Evolutionary conservation across 106 monocot species (phyloP), one percentile per base, ranked within the genome.

Genomic region (Iris macrosiphon): DNA sequence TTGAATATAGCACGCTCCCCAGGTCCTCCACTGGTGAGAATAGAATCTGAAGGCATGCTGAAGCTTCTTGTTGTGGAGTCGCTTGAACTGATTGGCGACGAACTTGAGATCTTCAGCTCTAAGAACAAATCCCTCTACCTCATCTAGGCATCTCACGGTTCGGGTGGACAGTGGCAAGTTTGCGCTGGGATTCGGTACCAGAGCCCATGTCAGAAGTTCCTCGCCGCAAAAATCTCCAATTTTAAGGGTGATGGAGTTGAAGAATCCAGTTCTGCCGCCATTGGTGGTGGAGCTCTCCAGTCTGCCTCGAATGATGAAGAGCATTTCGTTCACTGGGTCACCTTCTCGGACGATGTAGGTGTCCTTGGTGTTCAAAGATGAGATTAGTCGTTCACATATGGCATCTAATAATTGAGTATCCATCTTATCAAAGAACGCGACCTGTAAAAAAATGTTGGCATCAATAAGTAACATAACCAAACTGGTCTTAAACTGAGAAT

Each of bases 221-320:
- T 92, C 92, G 13, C 92, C 92, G 23, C 92, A 86, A 56, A 92
- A 92, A 52, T 92, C 86, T 0, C 92, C 86, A 4, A 86, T 79
- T 46, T 76, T 17, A 20, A 92, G 92, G 15, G 73, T 83, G 40
- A 86, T 92, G 43, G 76, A 83, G 62, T 87, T 87, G 68, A 79
- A 92, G 73, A 92, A 92, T 2, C 82, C 86, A 2, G 69, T 57
- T 16, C 91, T 50, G 4, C 91, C 85, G 0, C 85, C 85, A 31
- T 82, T 75, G 18, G 81, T 85, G 3, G 92, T 92, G 27, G 82
- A 86, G 71, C 86, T 87, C 45, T 87, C 86, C 0, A 92, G 70
- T 29, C 68, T 63, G 17, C 92, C 92, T 15, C 86, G 74, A 26
- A 92, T 92, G n/a, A 92, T 54, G 56, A 92, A 87, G 54, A 86